Conservation (phyloP, 441 rosid species). For the Aquilaria agallochum region DNA sequence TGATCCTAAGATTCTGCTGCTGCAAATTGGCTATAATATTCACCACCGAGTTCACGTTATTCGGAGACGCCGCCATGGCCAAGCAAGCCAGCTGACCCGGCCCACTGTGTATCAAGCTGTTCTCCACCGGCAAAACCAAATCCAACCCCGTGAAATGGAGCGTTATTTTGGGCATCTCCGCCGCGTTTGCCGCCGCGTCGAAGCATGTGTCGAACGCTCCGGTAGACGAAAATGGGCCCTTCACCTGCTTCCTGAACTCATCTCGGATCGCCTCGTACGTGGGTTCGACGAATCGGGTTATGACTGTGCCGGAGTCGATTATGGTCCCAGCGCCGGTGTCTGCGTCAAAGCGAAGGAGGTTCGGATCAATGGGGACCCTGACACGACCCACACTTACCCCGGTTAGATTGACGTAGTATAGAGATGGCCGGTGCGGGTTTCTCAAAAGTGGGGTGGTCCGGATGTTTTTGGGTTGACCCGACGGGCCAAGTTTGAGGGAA, state of each 20-base stretch:
- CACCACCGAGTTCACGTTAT: constrained; percentile 61
- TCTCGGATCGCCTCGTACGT: constrained; percentile 54
- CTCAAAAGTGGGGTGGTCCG: constrained; percentile 60
- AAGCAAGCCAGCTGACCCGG: constrained; percentile 69
- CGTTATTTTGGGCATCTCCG: constrained; percentile 45
- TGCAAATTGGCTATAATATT: constrained; percentile 88
- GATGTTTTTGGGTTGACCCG: constrained; percentile 63
- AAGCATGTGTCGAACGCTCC: constrained; percentile 95
- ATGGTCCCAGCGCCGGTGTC: constrained; percentile 74
- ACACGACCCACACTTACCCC: constrained; percentile 70
- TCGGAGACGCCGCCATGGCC: constrained; percentile 74
- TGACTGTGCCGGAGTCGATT: constrained; percentile 82
- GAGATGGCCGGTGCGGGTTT: constrained; percentile 76
- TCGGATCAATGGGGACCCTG: constrained; percentile 37
- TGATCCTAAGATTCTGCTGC: constrained; percentile 78
- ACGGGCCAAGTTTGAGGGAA: constrained; percentile 68
- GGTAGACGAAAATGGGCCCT: constrained; percentile 58
- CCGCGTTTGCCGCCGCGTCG: constrained; percentile 31
- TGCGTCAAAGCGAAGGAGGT: constrained; percentile 45
- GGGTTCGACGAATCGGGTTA: constrained; percentile 66
- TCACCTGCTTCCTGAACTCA: constrained; percentile 65
- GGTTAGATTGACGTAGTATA: constrained; percentile 76
- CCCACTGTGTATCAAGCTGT: constrained; percentile 77
- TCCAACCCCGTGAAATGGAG: constrained; percentile 55
- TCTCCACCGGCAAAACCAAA: constrained; percentile 69